These are phyloP conservation scores for Dactylellina sp. DNA, from an alignment of 2,329 filamentous ascomycete genomes.

Conservation along the genomic window DNA sequence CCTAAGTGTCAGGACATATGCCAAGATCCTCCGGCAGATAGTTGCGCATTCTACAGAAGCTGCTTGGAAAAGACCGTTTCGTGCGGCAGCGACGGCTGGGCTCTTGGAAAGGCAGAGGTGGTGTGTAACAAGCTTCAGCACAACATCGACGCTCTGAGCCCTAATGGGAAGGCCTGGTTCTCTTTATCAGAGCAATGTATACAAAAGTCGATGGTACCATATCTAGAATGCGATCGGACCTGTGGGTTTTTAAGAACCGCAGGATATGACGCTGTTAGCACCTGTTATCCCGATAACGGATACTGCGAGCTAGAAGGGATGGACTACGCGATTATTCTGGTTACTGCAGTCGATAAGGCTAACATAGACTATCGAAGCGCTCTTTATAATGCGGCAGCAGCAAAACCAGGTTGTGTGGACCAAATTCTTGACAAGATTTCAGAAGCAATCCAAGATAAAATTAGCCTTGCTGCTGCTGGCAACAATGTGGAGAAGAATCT, in stretches of 20 bases:
- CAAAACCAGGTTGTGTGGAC: not conserved
- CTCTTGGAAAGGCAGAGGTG: not conserved
- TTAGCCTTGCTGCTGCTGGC: not conserved
- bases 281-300: not conserved
- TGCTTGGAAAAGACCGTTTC: conserved; percentile 1
- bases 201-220: conserved; percentile 7
- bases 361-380: conserved; percentile 4
- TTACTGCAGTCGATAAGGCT: not conserved
- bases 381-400: not conserved
- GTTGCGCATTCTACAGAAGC: conserved; percentile 19
- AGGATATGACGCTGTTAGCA: not conserved
- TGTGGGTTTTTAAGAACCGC: not conserved
- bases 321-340: not conserved
- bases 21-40: conserved; percentile 19
- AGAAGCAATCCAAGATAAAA: not conserved
- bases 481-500: not conserved
- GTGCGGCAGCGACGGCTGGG: not conserved
- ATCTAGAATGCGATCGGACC: conserved; percentile 3
- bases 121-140: conserved; percentile 5
- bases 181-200: conserved; percentile 6
- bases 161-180: conserved; percentile 16
- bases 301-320: not conserved
- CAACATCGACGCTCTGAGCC: conserved; percentile 1
- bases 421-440: not conserved
- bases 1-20: conserved; percentile 43